Evolutionary conservation across 371 early-diverging fungal genomes (phyloP), one percentile per base, ranked within the genome.

Genomic region (Mucor plumbeus): DNA sequence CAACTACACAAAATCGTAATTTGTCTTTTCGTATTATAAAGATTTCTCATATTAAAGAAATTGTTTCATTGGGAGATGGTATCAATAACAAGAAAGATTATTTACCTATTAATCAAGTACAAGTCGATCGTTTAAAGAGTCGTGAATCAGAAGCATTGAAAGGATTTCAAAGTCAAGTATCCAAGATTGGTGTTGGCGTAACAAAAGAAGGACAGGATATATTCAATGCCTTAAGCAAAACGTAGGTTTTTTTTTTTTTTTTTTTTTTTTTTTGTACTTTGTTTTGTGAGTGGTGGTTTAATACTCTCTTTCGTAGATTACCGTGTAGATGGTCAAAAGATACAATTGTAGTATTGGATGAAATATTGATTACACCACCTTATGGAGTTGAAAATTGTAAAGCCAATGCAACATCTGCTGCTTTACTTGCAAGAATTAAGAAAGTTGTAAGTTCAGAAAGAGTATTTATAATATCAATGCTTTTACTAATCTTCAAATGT

Each of bases 281-380:
- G n/a, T n/a, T n/a, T n/a, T n/a, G n/a, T 26, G 26, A 3, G 26
- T 26, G 26, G 26, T 26, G 26, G 26, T 26, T 26, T 26, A 3
- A 26, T 3, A 26, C 3, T 26, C 26, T 26, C 26, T 26, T 3
- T 26, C 3, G 3, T 75, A 91, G 91, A 33, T 74, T 94, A 65
- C 94, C 94, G n/a, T 93, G 93, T 67, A 85, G 88, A 34, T 94
- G 94, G 94, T 75, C 83, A 41, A 87, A 90, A 65, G 88, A 90
- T 69, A 81, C 83, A 43, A 94, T 94, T 72, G 81, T 92, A 5
- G 94, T 94, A 6, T 77, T 94, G 82, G 94, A 94, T 75, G 94
- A 94, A 67, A 88, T 94, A n/a, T 70, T 87, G 19, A 91, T 94
- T 64, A 74, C 84, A 15, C 87, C 94, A 19, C 93, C 93, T 11